phyloP scores from a whole-genome alignment of 2,329 filamentous ascomycete genomes.

The Sphaerulina vaccinii region DNA sequence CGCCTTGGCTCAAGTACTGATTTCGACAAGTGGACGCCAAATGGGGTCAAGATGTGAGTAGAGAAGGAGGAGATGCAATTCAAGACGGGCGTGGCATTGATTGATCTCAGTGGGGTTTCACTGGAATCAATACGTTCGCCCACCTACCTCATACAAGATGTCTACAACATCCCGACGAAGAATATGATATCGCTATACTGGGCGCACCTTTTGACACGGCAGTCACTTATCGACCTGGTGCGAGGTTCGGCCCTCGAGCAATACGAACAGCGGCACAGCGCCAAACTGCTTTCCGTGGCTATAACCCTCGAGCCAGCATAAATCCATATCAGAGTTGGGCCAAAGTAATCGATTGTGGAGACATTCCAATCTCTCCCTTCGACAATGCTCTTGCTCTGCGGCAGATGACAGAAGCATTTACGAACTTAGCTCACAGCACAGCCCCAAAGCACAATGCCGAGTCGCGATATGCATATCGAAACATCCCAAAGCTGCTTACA shows the following conservation, averaged over 20 bases:
- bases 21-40: constrained; percentile 26
- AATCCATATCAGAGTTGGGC: constrained; percentile 84
- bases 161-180: constrained; percentile 46
- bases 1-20: neutral
- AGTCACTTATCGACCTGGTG: constrained; percentile 48
- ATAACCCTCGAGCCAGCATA: constrained; percentile 76
- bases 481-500: constrained; percentile 48
- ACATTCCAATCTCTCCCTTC: constrained; percentile 82
- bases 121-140: constrained; percentile 41
- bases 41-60: constrained; percentile 30
- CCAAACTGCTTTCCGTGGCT: constrained; percentile 75
- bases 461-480: constrained; percentile 44
- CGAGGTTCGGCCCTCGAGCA: constrained; percentile 79
- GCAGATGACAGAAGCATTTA: constrained; percentile 81
- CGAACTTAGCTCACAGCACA: constrained; percentile 59
- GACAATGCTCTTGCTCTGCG: constrained; percentile 77
- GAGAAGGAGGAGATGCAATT: neutral
- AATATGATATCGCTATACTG: constrained; percentile 51
- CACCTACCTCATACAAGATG: constrained; percentile 51
- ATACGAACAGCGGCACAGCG: constrained; percentile 81
- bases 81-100: neutral
- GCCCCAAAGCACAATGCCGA: constrained; percentile 37
- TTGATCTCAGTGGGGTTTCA: constrained; percentile 34
- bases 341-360: constrained; percentile 69
- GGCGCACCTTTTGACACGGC: constrained; percentile 53